Evolutionary conservation across 2,329 filamentous ascomycete genomes (phyloP).

Genomic region (Fusarium haematococcum): DNA sequence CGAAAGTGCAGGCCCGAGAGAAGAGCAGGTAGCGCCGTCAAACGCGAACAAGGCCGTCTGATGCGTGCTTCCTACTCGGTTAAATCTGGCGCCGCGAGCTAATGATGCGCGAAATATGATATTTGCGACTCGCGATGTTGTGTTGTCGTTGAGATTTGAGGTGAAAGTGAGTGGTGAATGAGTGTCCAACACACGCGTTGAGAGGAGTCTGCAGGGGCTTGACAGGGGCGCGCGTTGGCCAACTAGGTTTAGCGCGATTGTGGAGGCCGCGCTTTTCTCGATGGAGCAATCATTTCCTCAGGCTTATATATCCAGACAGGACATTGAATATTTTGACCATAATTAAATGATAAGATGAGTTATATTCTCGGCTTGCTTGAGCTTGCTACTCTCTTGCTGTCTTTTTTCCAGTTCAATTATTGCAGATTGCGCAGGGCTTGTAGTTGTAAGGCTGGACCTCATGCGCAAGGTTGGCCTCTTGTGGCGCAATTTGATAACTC

Average conservation of each 20-base stretch:
- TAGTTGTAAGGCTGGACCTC: neutral
- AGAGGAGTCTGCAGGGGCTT: conserved; percentile 35
- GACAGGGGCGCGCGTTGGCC: conserved; percentile 36
- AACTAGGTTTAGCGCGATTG: conserved; percentile 26
- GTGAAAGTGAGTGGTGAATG: conserved; percentile 34
- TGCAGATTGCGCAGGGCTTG: neutral
- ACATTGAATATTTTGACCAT: neutral
- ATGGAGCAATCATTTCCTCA: conserved; percentile 9
- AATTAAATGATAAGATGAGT: neutral
- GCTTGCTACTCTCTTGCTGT: neutral
- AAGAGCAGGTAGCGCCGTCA: conserved; percentile 14
- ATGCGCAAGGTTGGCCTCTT: neutral
- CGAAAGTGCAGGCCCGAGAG: conserved; percentile 11
- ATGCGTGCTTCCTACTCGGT: neutral
- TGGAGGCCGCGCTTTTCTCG: conserved; percentile 4
- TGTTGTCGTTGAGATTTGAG: conserved; percentile 30
- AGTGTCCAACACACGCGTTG: conserved; percentile 36
- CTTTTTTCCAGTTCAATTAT: neutral
- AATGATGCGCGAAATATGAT: conserved; percentile 13
- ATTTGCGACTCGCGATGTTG: conserved; percentile 14
- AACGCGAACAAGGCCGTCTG: neutral
- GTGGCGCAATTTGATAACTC: neutral
- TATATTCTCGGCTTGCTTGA: neutral
- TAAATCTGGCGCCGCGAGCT: neutral
- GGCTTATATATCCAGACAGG: neutral